phyloP scores from a whole-genome alignment of 345 rosid genomes.

The Populus tremula region DNA sequence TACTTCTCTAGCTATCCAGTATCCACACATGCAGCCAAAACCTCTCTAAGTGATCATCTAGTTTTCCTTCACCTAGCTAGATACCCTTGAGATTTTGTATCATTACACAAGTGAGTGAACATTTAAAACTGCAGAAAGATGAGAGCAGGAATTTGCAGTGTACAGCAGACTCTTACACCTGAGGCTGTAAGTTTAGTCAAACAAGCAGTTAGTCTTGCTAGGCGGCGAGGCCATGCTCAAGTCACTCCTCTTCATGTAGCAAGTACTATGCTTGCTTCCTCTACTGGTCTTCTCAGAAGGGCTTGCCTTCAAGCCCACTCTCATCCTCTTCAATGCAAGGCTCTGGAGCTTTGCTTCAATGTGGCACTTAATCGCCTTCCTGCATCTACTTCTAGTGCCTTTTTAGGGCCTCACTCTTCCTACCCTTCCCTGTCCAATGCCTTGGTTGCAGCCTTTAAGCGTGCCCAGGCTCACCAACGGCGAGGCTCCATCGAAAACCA shows the following conservation, averaged over 20 bases:
- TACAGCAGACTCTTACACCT: slow-evolving; percentile 72
- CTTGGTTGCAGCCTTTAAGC: slow-evolving; percentile 91
- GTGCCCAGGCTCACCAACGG: slow-evolving; percentile 97
- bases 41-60: background rate
- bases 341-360: slow-evolving; percentile 94
- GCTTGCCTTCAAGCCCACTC: slow-evolving; percentile 94
- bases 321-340: slow-evolving; percentile 93
- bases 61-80: background rate
- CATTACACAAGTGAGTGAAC: background rate
- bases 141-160: slow-evolving; percentile 89
- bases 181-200: slow-evolving; percentile 77
- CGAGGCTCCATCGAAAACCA: slow-evolving; percentile 87
- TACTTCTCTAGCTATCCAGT: slow-evolving; percentile 2
- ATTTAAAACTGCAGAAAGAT: slow-evolving; percentile 23
- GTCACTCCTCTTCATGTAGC: slow-evolving; percentile 98
- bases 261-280: slow-evolving; percentile 74
- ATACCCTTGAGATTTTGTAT: background rate
- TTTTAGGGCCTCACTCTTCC: slow-evolving; percentile 53
- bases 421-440: slow-evolving; percentile 87
- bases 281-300: slow-evolving; percentile 69
- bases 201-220: slow-evolving; percentile 73
- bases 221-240: slow-evolving; percentile 88
- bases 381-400: slow-evolving; percentile 60
- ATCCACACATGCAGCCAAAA: slow-evolving; percentile 8
- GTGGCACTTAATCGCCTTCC: slow-evolving; percentile 97